A percentile compares a stretch with the other conserved stretches of the same genome.
These are phyloP conservation scores for Calonectria hongkongensis DNA, from an alignment of 2,329 filamentous ascomycete genomes.

Conservation along the genomic window DNA sequence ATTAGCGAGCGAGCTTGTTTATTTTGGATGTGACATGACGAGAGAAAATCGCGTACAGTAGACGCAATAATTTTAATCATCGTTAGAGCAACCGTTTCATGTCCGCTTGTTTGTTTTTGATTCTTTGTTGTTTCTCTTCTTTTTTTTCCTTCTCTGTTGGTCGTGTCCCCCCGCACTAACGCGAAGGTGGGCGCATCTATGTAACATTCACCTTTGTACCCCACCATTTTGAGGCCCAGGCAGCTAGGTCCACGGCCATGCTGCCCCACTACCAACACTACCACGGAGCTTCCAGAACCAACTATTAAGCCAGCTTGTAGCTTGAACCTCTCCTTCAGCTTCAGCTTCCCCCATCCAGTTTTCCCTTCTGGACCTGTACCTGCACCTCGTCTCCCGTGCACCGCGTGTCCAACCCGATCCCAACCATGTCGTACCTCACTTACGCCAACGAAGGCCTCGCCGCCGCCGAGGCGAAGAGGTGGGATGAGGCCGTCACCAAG, in stretches of 20 bases:
- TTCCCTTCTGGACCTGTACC: not conserved
- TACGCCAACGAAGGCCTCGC: constrained; percentile 78
- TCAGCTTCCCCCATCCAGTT: not conserved
- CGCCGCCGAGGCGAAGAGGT: constrained; percentile 78
- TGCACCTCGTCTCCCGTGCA: not conserved
- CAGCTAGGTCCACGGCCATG: constrained; percentile 13
- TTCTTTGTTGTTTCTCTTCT: not conserved
- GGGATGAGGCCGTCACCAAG: constrained; percentile 78
- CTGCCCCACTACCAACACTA: constrained; percentile 53
- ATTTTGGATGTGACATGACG: constrained; percentile 12
- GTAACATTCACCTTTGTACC: not conserved
- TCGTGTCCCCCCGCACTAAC: constrained; percentile 9
- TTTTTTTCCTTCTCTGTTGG: not conserved
- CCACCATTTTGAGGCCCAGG: constrained; percentile 14
- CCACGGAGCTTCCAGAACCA: constrained; percentile 58
- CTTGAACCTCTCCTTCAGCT: constrained; percentile 8
- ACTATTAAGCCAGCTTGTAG: constrained; percentile 41
- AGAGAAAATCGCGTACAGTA: constrained; percentile 7
- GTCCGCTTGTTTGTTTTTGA: not conserved
- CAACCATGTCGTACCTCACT: constrained; percentile 70
- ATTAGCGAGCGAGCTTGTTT: not conserved
- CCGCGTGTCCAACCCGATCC: not conserved
- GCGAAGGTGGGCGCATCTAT: too few species aligned
- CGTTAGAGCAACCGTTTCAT: not conserved
- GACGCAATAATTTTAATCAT: constrained; percentile 26